phyloP scores from a whole-genome alignment of 108 stramenopile genomes.

The Pseudonitzschia multistriata region DNA sequence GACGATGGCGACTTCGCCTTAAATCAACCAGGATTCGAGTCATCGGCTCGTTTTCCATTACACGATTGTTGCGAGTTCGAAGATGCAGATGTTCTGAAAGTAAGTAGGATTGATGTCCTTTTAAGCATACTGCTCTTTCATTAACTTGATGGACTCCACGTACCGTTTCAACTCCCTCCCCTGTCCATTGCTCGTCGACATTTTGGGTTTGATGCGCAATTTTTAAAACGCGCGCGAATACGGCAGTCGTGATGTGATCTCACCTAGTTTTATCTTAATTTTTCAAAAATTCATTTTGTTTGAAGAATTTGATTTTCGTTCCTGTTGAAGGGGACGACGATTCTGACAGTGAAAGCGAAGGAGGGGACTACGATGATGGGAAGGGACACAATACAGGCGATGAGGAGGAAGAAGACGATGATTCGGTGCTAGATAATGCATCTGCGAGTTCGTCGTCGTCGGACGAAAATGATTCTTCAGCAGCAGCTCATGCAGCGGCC shows the following conservation, averaged over 20 bases:
- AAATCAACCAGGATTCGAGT: slow-evolving; percentile 20
- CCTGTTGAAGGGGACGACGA: slow-evolving; percentile 34
- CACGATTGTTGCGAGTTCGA: slow-evolving; percentile 87
- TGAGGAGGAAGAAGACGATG: slow-evolving; percentile 32
- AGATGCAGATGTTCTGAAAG: slow-evolving; percentile 62
- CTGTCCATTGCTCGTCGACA: neutral
- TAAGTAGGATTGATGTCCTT: slow-evolving; percentile 24
- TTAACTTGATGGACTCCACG: too few relatives aligned
- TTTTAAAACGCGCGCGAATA: neutral
- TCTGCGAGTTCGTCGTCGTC: slow-evolving; percentile 42
- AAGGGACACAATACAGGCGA: slow-evolving; percentile 27
- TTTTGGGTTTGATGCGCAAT: neutral
- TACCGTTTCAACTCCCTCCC: too few relatives aligned
- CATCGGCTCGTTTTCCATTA: slow-evolving; percentile 70
- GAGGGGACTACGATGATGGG: slow-evolving; percentile 19
- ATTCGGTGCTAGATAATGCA: slow-evolving; percentile 8
- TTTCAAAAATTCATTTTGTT: neutral
- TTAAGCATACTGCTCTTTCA: too few relatives aligned
- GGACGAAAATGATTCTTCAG: slow-evolving; percentile 65
- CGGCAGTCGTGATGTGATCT: neutral
- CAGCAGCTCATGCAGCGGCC: slow-evolving; percentile 74
- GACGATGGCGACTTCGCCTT: slow-evolving; percentile 56
- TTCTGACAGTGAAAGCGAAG: slow-evolving; percentile 22
- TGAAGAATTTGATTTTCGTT: slow-evolving; percentile 44
- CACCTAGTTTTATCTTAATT: neutral